Evolutionary conservation across 805 yeast species (phyloP).

Genomic region (Pichia deserticola): DNA sequence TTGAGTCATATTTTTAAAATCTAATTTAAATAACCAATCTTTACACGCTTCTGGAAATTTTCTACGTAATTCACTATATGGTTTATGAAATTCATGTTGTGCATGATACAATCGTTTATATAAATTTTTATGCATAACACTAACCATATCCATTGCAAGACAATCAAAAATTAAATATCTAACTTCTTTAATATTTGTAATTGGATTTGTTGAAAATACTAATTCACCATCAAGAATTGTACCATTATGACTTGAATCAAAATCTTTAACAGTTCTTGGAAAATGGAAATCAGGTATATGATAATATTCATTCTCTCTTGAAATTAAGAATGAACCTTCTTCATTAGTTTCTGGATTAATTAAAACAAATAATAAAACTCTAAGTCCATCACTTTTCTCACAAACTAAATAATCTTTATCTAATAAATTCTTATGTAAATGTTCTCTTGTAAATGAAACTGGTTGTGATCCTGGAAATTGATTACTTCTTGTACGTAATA

Average conservation of each 20-base stretch:
- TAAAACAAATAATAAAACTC: conserved; percentile 68
- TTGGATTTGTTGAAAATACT: conserved; percentile 57
- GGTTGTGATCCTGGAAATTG: conserved; percentile 93
- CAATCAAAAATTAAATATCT: conserved; percentile 89
- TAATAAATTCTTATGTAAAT: conserved; percentile 53
- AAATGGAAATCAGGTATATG: conserved; percentile 80
- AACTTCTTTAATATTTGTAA: conserved; percentile 51
- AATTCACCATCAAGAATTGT: conserved; percentile 92
- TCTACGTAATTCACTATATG: conserved; percentile 65
- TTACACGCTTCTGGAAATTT: conserved; percentile 66
- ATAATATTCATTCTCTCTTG: conserved; percentile 81
- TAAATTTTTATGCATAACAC: conserved; percentile 61
- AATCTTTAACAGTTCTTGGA: conserved; percentile 46
- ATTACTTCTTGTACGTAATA: conserved; percentile 48
- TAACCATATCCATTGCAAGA: conserved; percentile 70
- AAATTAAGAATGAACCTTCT: conserved; percentile 84
- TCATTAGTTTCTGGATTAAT: conserved; percentile 58
- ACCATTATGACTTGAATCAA: conserved; percentile 67
- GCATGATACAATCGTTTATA: conserved; percentile 84
- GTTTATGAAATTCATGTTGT: conserved; percentile 71
- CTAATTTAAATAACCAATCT: conserved; percentile 77
- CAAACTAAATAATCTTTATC: conserved; percentile 85
- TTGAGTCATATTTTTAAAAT: conserved; percentile 81
- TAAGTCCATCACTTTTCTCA: conserved; percentile 90
- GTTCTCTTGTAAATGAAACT: conserved; percentile 74